phyloP scores from a whole-genome alignment of 2,329 filamentous ascomycete genomes.

The Onygenales sp. region DNA sequence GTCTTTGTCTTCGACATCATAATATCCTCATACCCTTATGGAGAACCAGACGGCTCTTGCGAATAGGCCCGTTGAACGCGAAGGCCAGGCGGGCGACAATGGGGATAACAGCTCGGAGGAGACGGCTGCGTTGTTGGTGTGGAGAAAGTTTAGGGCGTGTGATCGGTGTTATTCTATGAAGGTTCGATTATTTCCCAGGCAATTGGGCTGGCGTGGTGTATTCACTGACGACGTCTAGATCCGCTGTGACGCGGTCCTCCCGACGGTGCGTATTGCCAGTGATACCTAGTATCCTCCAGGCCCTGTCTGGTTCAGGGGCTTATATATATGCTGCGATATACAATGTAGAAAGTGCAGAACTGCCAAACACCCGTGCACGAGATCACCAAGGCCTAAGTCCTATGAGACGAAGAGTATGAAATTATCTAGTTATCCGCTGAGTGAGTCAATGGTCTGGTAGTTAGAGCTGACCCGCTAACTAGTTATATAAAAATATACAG shows the following conservation, averaged over 20 bases:
- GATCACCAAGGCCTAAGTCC: slow-evolving; percentile 9
- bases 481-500: slow-evolving; percentile 6
- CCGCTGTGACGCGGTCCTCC: slow-evolving; percentile 9
- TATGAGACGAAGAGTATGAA: slow-evolving; percentile 8
- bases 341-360: slow-evolving; percentile 8
- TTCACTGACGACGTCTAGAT: background rate
- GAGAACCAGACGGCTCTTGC: background rate
- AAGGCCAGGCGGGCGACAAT: background rate
- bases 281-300: background rate
- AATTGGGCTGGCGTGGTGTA: background rate
- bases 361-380: slow-evolving; percentile 8
- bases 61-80: too few species aligned
- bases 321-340: background rate
- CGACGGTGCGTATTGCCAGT: slow-evolving; percentile 4
- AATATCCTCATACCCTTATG: background rate
- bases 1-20: too few species aligned
- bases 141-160: slow-evolving; percentile 9
- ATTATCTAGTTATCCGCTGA: background rate
- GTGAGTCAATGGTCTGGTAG: background rate
- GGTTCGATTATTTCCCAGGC: background rate
- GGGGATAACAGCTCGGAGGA: background rate
- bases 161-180: slow-evolving; percentile 11
- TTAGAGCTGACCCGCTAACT: background rate
- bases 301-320: background rate
- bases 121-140: background rate